Base-by-base conservation (phyloP, 2,329 filamentous ascomycete genomes). In the Alternaria infectoria region DNA sequence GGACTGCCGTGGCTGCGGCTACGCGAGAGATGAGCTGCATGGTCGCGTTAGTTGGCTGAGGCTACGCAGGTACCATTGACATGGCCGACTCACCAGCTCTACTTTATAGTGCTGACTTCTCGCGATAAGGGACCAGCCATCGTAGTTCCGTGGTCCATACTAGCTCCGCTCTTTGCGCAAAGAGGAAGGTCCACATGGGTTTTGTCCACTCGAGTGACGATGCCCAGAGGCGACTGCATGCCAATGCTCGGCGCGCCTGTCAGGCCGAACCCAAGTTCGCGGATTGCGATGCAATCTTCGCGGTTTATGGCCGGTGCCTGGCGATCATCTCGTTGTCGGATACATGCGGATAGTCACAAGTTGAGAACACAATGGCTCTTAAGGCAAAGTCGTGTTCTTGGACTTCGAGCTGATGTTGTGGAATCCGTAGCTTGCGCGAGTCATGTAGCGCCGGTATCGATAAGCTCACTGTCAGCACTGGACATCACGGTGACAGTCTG, bases 111-210 rank as follows among this genome's bases (percentile, higher is more conserved):
- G 65, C 49, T 28, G 17, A 15, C 47, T 44, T 30, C 6, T 40
- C 43, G 23, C 60, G 71, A 74, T 71, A 74, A 73, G 62, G 46
- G 30, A 30, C 51, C 47, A 54, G 28, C 51, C 49, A 43, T 55
- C 1, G 6, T 23, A n/a, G 13, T 62, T 36, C 30, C 21, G 21
- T n/a, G 12, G 13, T 28, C 59, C 30, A 30, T 36, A 43, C 61
- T 56, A 49, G 55, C 50, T 59, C 55, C 45, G 69, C 66, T 68
- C 61, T 60, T 73, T 67, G 50, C 66, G 67, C 59, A 62, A 69
- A 72, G 72, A 75, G 74, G 74, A 75, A 77, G 74, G 74, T 75
- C 72, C 36, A 52, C 25, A 45, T 59, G 43, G 15, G 15, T 43
- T 61, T 54, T 62, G 45, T 63, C 61, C 49, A 56, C 59, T 52